phyloP scores from a whole-genome alignment of 768 basidiomycete genomes.

The Tricholomella constricta region DNA sequence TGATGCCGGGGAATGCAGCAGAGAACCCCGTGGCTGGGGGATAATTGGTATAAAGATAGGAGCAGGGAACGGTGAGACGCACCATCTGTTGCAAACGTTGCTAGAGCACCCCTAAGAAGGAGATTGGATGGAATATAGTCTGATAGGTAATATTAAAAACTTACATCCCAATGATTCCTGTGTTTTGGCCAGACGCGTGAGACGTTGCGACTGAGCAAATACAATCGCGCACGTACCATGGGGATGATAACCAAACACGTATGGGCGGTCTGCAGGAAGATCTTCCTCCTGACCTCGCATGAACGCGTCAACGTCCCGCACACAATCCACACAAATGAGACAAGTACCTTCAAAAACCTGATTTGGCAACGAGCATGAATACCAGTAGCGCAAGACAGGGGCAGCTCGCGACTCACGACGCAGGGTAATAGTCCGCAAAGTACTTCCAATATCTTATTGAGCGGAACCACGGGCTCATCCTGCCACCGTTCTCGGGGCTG shows the following conservation, averaged over 20 bases:
- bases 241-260: constrained; percentile 98
- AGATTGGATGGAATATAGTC: background rate
- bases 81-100: constrained; percentile 97
- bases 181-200: constrained; percentile 8
- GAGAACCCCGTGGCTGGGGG: constrained; percentile 86
- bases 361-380: background rate
- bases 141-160: background rate
- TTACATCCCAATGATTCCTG: constrained; percentile 97
- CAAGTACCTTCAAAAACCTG: constrained; percentile 54
- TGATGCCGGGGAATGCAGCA: constrained; percentile 84
- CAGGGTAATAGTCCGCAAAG: constrained; percentile 91
- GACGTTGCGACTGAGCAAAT: background rate
- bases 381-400: constrained; percentile 28
- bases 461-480: constrained; percentile 76
- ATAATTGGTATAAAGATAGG: background rate
- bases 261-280: constrained; percentile 87
- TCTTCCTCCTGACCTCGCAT: constrained; percentile 69
- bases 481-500: constrained; percentile 71
- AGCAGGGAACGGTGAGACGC: constrained; percentile 6
- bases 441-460: constrained; percentile 76
- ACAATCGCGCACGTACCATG: constrained; percentile 63
- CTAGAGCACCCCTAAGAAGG: constrained; percentile 77
- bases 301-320: constrained; percentile 17
- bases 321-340: background rate
- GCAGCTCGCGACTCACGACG: constrained; percentile 60